Evolutionary conservation across 169 alveolate genomes (phyloP), one percentile per base, ranked within the genome.

Genomic region (Plasmodium falciparum): DNA sequence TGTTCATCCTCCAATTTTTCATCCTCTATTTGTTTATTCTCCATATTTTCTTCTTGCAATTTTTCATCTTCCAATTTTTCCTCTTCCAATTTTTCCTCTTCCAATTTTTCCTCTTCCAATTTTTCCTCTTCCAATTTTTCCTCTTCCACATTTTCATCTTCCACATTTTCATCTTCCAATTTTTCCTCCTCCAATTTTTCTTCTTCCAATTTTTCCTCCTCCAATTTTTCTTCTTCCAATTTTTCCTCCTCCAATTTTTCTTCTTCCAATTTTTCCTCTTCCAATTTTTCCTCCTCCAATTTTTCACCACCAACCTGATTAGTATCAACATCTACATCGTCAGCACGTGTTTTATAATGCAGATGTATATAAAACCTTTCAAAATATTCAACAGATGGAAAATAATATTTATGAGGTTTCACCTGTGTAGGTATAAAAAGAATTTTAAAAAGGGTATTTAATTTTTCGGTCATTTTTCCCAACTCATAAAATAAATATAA

Each of bases 381-480:
- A 45, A 78, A 78, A 78, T 78, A 78, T 17, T 78, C 70, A 15
- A 73, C 75, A 47, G 89, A 78, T 7, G 89, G 89, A 59, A 78
- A 78, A 66, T 49, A 65, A 52, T 65, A 78, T 15, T 59, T 62
- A 50, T 66, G 65, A 0, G 89, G 89, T 15, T 78, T 78, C 4
- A 78, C 29, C 52, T 65, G 65, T 65, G 67, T 50, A 15, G 78
- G 22, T 58, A 78, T 50, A 39, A 78, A 78, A 17, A 65, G 49
- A 24, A 50, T 63, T 58, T 66, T 78, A 78, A 78, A 78, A 66
- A 78, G 67, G 33, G 29, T 73, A 65, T 78, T 78, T 66, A 78
- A 26, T 78, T 78, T 78, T 2, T 78, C 52, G 29, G 65, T 78
- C 22, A 78, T 17, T 78, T 43, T 78, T 29, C 26, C 65, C 29